These are phyloP conservation scores for Bremia lactucae DNA, from an alignment of 352 stramenopile genomes.

Conservation along the genomic window DNA sequence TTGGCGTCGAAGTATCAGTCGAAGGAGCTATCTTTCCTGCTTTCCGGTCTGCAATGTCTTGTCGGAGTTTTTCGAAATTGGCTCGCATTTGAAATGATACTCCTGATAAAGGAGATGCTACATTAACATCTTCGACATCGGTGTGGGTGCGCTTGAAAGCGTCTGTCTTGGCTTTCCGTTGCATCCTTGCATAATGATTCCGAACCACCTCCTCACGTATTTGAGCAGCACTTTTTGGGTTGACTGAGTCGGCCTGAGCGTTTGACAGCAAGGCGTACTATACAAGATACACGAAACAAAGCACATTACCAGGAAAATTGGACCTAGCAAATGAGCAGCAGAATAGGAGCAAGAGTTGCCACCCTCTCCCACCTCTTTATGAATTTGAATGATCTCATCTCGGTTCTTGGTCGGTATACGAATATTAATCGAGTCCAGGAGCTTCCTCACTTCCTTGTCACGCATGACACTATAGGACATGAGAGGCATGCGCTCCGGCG, in stretches of 20 bases:
- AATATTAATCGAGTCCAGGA: conserved; percentile 62
- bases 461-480: conserved; percentile 82
- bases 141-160: conserved; percentile 17
- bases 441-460: conserved; percentile 69
- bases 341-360: background rate
- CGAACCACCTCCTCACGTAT: conserved; percentile 57
- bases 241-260: conserved; percentile 66
- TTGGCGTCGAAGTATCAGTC: conserved; percentile 7
- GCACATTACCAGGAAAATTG: background rate
- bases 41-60: conserved; percentile 58
- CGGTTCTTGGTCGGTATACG: conserved; percentile 47
- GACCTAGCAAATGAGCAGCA: conserved; percentile 1
- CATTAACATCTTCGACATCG: conserved; percentile 13
- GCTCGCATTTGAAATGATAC: conserved; percentile 53
- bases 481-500: conserved; percentile 52
- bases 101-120: conserved; percentile 19
- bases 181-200: conserved; percentile 53
- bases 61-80: conserved; percentile 63
- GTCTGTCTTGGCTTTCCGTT: conserved; percentile 48
- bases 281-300: background rate
- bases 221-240: conserved; percentile 53
- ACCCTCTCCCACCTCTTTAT: conserved; percentile 62
- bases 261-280: conserved; percentile 76
- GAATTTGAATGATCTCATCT: conserved; percentile 81
- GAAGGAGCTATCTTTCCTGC: conserved; percentile 22